phyloP scores from a whole-genome alignment of 2,329 filamentous ascomycete genomes.

The Paecilomyces sp. region DNA sequence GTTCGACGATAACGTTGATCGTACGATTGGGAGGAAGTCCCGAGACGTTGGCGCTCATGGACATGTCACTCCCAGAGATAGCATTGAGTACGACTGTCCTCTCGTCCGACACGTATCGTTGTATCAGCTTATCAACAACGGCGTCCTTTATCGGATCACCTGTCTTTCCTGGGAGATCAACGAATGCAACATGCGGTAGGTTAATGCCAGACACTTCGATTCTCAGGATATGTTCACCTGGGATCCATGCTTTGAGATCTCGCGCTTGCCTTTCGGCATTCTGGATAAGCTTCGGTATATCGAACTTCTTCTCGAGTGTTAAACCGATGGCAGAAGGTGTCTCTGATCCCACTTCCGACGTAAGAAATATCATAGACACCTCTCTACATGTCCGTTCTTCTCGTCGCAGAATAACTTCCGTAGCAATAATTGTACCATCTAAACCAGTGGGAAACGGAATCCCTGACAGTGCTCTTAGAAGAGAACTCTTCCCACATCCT shows the following conservation, averaged over 20 bases:
- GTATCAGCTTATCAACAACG: not conserved
- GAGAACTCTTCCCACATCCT: not conserved
- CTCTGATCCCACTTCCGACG: not conserved
- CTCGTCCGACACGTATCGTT: not conserved
- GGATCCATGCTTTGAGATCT: not conserved
- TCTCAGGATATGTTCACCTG: not conserved
- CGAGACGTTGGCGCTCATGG: not conserved
- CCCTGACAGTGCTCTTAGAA: not conserved
- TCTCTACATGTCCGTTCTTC: not conserved
- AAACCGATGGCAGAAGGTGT: not conserved
- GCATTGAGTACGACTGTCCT: not conserved
- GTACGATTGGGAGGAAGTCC: not conserved
- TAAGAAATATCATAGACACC: not conserved
- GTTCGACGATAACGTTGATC: not conserved
- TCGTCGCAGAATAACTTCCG: not conserved
- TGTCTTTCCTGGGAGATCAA: not conserved
- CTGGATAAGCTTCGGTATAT: not conserved
- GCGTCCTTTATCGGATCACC: not conserved
- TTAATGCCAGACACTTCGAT: not conserved
- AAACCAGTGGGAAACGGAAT: not conserved
- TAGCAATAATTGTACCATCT: not conserved
- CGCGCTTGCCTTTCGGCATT: not conserved
- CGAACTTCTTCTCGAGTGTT: not conserved
- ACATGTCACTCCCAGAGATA: not conserved
- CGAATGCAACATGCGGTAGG: not conserved